phyloP scores from a whole-genome alignment of 2,329 filamentous ascomycete species.

The Sporothrix curviconia region DNA sequence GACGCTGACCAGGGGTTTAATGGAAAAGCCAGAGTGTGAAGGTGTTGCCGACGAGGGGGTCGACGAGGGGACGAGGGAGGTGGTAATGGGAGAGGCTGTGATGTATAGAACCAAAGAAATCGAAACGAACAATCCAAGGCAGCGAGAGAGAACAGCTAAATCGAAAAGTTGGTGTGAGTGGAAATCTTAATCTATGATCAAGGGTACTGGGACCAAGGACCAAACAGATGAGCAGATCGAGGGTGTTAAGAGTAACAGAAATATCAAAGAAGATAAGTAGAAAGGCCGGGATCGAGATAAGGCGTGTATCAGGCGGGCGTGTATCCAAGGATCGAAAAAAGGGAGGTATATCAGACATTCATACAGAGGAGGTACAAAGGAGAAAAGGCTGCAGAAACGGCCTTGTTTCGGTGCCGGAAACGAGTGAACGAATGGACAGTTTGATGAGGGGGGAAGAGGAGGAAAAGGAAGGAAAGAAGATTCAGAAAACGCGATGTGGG shows the following conservation, averaged over 20 bases:
- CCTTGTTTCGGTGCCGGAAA: slow-evolving; percentile 9
- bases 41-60: background rate
- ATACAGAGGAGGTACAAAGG: slow-evolving; percentile 13
- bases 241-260: slow-evolving; percentile 6
- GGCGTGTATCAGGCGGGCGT: too few relatives aligned
- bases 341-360: background rate
- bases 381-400: slow-evolving; percentile 11
- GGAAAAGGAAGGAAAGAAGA: slow-evolving; percentile 12
- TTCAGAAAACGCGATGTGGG: background rate
- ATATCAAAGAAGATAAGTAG: background rate
- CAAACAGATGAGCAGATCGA: slow-evolving; percentile 7
- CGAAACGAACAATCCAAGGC: background rate
- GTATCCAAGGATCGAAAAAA: background rate
- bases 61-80: background rate
- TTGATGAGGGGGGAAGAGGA: background rate
- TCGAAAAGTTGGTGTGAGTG: slow-evolving; percentile 5
- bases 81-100: background rate
- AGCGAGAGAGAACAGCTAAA: background rate
- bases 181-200: slow-evolving; percentile 9
- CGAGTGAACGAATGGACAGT: slow-evolving; percentile 11
- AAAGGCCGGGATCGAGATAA: too few relatives aligned
- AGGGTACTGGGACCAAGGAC: slow-evolving; percentile 6
- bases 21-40: slow-evolving; percentile 4
- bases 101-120: slow-evolving; percentile 3
- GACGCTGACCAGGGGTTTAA: slow-evolving; percentile 10